Evolutionary conservation across 495 filamentous ascomycete genomes (phyloP).

Genomic region (Aspergillus sparsus): DNA sequence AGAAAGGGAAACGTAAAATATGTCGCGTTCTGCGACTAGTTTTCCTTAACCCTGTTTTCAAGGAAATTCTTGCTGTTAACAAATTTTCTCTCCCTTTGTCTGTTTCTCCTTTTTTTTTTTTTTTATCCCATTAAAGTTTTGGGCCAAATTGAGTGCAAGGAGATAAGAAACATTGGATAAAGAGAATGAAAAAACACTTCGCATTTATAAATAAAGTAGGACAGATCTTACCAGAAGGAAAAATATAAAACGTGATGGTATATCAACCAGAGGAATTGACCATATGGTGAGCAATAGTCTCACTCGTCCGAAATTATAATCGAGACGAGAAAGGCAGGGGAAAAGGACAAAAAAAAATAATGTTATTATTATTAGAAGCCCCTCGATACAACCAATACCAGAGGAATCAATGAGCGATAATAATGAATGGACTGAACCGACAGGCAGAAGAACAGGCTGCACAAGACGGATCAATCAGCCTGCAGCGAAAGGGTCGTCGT

Average conservation of each 20-base stretch:
- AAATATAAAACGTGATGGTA: constrained; percentile 5
- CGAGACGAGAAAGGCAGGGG: constrained; percentile 6
- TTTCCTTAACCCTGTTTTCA: no score
- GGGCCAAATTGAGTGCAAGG: not conserved
- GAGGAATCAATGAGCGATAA: not conserved
- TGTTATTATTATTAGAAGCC: not conserved
- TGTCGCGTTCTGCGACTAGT: no score
- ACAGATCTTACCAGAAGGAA: constrained; percentile 2
- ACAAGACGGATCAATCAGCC: constrained; percentile 11
- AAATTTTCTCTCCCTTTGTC: not conserved
- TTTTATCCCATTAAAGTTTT: constrained; percentile 6
- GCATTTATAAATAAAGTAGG: not conserved
- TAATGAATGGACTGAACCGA: not conserved
- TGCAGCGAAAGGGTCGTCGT: constrained; percentile 5
- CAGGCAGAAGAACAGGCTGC: not conserved
- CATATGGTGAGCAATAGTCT: constrained; percentile 13
- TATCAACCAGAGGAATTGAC: constrained; percentile 12
- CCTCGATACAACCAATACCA: constrained; percentile 1
- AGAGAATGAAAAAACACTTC: not conserved
- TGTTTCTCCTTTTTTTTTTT: not conserved
- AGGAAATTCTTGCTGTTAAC: no score
- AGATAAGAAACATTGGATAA: constrained; percentile 9
- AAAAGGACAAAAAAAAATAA: not conserved
- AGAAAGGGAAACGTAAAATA: not conserved
- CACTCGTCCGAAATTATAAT: constrained; percentile 9